These are phyloP conservation scores for Aquilaria malaccensis DNA, from an alignment of 345 rosid species.

Conservation along the genomic window DNA sequence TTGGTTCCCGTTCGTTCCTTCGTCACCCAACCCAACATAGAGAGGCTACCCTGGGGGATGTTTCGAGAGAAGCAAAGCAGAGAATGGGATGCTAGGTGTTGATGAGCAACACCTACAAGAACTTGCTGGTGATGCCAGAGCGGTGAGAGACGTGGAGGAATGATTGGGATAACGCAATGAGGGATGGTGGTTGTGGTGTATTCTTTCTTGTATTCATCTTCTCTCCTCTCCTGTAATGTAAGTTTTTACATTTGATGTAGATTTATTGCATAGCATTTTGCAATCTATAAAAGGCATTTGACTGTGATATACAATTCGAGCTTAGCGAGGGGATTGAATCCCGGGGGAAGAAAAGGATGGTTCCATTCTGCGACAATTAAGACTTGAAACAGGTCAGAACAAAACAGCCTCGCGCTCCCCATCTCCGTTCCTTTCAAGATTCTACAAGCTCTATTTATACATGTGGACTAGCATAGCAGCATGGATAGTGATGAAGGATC, in stretches of 20 bases:
- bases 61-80: neutral
- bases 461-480: too few relatives aligned
- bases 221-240: slow-evolving; percentile 12
- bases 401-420: too few relatives aligned
- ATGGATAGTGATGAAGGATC: too few relatives aligned
- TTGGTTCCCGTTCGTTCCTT: neutral
- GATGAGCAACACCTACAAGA: neutral
- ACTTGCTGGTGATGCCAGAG: neutral
- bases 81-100: neutral
- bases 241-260: slow-evolving; percentile 2
- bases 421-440: too few relatives aligned
- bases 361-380: too few relatives aligned
- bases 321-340: too few relatives aligned
- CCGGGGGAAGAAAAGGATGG: too few relatives aligned
- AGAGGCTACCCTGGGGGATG: neutral
- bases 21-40: neutral
- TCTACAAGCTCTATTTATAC: too few relatives aligned
- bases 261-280: neutral
- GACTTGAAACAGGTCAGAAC: too few relatives aligned
- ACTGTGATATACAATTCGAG: too few relatives aligned
- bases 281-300: neutral
- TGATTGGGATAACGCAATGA: neutral
- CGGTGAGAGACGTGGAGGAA: neutral
- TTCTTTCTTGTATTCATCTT: slow-evolving; percentile 4
- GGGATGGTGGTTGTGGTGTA: neutral